phyloP scores from a whole-genome alignment of 148 eudicot species.

The Rhododendron vialii region DNA sequence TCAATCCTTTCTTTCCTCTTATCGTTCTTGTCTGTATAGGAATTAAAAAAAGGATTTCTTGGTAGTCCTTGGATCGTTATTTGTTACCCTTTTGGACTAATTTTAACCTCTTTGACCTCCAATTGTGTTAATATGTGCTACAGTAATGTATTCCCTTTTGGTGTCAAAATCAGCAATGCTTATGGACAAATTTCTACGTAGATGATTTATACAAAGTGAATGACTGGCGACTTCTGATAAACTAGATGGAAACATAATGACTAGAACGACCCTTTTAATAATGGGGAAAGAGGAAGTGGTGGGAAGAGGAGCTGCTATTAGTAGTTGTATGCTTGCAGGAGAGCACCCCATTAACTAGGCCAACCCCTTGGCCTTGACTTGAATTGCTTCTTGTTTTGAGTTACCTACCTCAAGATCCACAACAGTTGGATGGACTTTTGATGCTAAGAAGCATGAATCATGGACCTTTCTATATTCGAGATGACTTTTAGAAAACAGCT shows the following conservation, averaged over 20 bases:
- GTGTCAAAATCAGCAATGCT: neutral
- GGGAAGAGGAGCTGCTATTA: neutral
- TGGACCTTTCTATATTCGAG: neutral
- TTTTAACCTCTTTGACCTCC: neutral
- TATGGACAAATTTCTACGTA: neutral
- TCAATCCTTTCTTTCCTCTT: neutral
- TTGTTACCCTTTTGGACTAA: neutral
- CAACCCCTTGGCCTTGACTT: neutral
- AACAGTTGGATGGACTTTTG: neutral
- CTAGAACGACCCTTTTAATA: neutral
- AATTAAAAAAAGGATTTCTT: neutral
- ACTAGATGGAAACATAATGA: neutral
- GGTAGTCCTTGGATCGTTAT: neutral
- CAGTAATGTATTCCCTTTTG: neutral
- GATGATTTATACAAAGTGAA: neutral
- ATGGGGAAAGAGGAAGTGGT: neutral
- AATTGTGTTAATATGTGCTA: too few relatives aligned
- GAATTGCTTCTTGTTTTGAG: neutral
- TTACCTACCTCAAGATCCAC: neutral
- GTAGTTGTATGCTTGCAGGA: neutral
- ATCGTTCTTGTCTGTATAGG: neutral
- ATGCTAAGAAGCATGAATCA: neutral
- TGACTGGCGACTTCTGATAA: neutral
- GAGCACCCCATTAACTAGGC: neutral
- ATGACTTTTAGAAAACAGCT: neutral